Evolutionary conservation across 2,329 filamentous ascomycete genomes (phyloP).

Genomic region (Fusarium sp.): DNA sequence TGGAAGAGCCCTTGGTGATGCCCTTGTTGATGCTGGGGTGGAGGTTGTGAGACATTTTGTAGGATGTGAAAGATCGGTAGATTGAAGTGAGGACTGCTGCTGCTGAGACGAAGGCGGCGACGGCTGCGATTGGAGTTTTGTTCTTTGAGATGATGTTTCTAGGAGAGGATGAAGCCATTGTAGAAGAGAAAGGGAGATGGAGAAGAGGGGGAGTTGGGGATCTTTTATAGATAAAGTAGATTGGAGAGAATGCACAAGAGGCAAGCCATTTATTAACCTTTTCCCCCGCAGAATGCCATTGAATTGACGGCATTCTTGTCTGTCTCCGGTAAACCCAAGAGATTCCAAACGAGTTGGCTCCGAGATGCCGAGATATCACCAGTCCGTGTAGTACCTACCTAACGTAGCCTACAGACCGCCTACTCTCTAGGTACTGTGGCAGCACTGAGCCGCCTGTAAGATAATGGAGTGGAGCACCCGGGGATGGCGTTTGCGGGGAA

Average conservation of each 20-base stretch:
- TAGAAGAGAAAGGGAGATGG: neutral
- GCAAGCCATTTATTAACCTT: slow-evolving; percentile 20
- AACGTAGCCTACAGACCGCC: neutral
- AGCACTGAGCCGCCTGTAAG: neutral
- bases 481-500: slow-evolving; percentile 35
- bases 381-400: neutral
- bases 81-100: slow-evolving; percentile 39
- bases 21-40: slow-evolving; percentile 74
- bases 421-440: neutral
- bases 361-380: slow-evolving; percentile 48
- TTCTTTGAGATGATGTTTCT: slow-evolving; percentile 35
- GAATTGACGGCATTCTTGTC: slow-evolving; percentile 28
- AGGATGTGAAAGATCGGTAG: slow-evolving; percentile 25
- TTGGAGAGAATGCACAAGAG: neutral
- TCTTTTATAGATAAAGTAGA: slow-evolving; percentile 19
- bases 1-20: slow-evolving; percentile 64
- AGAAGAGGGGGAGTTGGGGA: neutral
- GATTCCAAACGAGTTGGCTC: slow-evolving; percentile 5
- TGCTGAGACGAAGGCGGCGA: slow-evolving; percentile 42
- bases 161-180: slow-evolving; percentile 31
- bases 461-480: neutral
- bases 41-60: slow-evolving; percentile 52
- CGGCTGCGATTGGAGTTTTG: slow-evolving; percentile 35
- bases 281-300: slow-evolving; percentile 17
- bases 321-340: slow-evolving; percentile 13